Evolutionary conservation across 768 basidiomycete genomes (phyloP).

Genomic region (Solioccasus polychromus): DNA sequence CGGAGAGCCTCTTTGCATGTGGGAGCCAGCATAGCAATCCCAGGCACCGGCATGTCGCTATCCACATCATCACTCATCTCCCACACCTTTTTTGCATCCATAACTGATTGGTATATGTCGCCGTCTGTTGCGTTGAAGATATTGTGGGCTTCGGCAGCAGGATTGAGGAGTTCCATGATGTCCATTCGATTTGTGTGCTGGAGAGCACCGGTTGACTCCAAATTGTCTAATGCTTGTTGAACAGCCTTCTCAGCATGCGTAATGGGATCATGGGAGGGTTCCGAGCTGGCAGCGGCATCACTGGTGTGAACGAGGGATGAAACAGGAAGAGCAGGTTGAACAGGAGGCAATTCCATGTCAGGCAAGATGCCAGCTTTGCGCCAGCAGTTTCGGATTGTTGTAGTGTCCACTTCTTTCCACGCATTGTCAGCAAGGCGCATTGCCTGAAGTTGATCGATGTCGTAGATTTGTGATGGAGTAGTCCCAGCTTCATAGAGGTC

Average conservation of each 20-base stretch:
- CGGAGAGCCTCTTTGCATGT: no score
- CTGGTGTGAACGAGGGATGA: neutral
- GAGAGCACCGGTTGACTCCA: neutral
- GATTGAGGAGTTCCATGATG: neutral
- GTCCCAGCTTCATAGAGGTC: neutral
- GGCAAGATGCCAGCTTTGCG: neutral
- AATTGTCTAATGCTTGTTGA: neutral
- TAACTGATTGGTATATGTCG: neutral
- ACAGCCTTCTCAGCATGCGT: neutral
- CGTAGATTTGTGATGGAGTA: neutral
- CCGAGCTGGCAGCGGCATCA: no score
- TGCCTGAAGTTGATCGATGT: neutral
- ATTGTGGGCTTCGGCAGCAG: neutral
- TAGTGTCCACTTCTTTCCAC: constrained; percentile 7
- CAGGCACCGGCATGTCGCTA: no score
- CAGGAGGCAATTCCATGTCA: no score
- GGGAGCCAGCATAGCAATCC: no score
- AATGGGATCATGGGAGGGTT: neutral
- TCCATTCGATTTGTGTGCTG: no score
- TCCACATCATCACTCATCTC: no score
- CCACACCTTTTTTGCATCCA: neutral
- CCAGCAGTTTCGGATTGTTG: constrained; percentile 1
- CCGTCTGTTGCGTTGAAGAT: neutral
- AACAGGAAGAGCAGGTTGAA: neutral
- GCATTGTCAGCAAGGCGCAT: neutral